Percentiles rank a stretch among this genome's conserved stretches.
phyloP scores from a whole-genome alignment of 2,329 filamentous ascomycete genomes.

The Mycosphaerella sp. region DNA sequence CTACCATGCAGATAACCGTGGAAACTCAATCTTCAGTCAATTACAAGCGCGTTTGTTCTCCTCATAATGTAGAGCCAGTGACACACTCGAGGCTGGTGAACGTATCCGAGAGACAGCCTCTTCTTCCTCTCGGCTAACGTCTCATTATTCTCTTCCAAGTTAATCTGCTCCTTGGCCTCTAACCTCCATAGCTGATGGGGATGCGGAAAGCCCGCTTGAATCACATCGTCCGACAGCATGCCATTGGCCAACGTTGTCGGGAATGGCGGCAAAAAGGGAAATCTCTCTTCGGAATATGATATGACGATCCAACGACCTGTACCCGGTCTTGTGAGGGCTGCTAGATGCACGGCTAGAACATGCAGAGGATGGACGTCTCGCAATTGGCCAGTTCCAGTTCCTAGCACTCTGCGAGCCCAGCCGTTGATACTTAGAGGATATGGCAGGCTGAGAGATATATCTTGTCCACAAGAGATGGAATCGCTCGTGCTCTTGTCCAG shows the following conservation, averaged over 20 bases:
- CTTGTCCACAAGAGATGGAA: conserved; percentile 20
- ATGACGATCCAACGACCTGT: conserved; percentile 37
- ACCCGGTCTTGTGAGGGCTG: conserved; percentile 33
- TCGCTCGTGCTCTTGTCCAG: conserved; percentile 25
- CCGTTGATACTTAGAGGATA: conserved; percentile 23
- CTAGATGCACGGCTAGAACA: conserved; percentile 38
- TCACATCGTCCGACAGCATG: conserved; percentile 25
- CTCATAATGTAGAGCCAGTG: conserved; percentile 39
- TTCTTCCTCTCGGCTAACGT: conserved; percentile 26
- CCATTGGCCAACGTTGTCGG: conserved; percentile 19
- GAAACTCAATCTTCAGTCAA: conserved; percentile 11
- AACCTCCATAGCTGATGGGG: conserved; percentile 36
- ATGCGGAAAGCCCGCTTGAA: conserved; percentile 34
- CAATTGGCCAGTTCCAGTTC: conserved; percentile 14
- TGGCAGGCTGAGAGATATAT: conserved; percentile 16
- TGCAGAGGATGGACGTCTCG: conserved; percentile 35
- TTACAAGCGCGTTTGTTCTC: conserved; percentile 30
- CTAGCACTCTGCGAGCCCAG: conserved; percentile 19
- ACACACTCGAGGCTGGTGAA: conserved; percentile 34
- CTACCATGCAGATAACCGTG: not conserved
- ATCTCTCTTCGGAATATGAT: conserved; percentile 38
- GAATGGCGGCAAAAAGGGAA: conserved; percentile 33
- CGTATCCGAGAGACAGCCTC: conserved; percentile 17
- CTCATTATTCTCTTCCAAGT: conserved; percentile 20
- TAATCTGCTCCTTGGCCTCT: conserved; percentile 30